A percentile compares a stretch with the other conserved stretches of the same genome.
These are phyloP conservation scores for Cutaneotrichosporon spelunceum DNA, from an alignment of 1,284 basidiomycete genomes.

Conservation along the genomic window DNA sequence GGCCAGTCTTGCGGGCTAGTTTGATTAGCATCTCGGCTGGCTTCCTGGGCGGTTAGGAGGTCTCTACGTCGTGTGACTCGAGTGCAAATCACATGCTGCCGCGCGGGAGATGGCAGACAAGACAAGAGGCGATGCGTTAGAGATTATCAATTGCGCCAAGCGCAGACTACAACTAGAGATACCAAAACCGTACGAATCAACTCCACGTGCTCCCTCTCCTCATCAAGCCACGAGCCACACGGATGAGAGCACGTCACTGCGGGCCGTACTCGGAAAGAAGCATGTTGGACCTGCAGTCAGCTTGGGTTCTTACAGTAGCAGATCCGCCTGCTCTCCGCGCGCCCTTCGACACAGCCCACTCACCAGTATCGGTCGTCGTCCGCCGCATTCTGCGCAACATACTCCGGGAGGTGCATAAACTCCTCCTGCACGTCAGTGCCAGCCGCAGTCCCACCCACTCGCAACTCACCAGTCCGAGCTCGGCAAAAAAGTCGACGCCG, in stretches of 20 bases:
- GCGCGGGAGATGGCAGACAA: too few species aligned
- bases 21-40: not conserved
- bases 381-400: constrained; percentile 25
- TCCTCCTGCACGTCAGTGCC: constrained; percentile 24
- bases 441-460: too few species aligned
- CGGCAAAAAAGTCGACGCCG: constrained; percentile 21
- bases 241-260: not conserved
- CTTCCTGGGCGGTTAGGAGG: too few species aligned
- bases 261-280: constrained; percentile 11
- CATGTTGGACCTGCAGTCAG: constrained; percentile 16
- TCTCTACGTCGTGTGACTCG: too few species aligned
- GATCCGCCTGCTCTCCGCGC: not conserved
- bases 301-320: not conserved
- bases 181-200: not conserved
- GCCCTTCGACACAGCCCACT: constrained; percentile 3
- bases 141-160: not conserved
- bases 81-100: too few species aligned
- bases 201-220: not conserved
- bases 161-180: not conserved
- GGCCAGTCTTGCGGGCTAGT: not conserved
- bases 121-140: too few species aligned
- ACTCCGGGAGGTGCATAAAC: constrained; percentile 33
- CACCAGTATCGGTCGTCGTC: constrained; percentile 37
- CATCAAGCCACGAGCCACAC: not conserved
- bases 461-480: constrained; percentile 17